Evolutionary conservation across 2,329 filamentous ascomycete genomes (phyloP).

Genomic region (Aspergillus piperis): DNA sequence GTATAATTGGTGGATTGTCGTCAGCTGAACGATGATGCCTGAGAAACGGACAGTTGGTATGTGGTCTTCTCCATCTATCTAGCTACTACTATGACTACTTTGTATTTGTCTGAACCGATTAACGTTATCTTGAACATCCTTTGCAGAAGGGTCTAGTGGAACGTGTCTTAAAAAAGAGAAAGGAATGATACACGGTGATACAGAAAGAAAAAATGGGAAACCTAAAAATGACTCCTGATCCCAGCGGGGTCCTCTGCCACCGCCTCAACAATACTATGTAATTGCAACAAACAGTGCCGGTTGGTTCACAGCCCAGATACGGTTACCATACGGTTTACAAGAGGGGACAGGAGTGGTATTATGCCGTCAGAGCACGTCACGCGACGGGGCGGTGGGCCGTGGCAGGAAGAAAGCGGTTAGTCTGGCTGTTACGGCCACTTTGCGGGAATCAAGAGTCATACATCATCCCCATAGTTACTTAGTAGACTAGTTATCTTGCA

Average conservation of each 20-base stretch:
- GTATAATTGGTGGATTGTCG: background rate
- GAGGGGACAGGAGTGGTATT: conserved; percentile 7
- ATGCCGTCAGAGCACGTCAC: conserved; percentile 39
- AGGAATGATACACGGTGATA: background rate
- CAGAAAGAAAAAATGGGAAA: conserved; percentile 7
- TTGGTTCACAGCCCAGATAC: conserved; percentile 22
- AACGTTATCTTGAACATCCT: background rate
- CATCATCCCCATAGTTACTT: conserved; percentile 31
- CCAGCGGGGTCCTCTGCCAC: conserved; percentile 8
- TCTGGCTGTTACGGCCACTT: conserved; percentile 24
- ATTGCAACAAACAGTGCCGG: conserved; percentile 22
- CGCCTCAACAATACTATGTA: conserved; percentile 9
- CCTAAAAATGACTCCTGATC: conserved; percentile 6
- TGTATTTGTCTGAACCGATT: background rate
- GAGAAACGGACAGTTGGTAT: background rate
- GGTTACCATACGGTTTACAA: conserved; percentile 29
- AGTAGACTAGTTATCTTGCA: conserved; percentile 2
- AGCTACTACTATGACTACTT: background rate
- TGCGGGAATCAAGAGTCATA: conserved; percentile 25
- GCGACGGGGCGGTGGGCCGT: conserved; percentile 34
- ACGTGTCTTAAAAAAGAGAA: conserved; percentile 1
- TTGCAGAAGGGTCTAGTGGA: background rate
- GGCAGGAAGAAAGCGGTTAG: conserved; percentile 34
- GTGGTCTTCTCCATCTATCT: background rate
- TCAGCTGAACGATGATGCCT: background rate